Evolutionary conservation across 2,329 filamentous ascomycete genomes (phyloP).

Genomic region (Hypomyces rosellus): DNA sequence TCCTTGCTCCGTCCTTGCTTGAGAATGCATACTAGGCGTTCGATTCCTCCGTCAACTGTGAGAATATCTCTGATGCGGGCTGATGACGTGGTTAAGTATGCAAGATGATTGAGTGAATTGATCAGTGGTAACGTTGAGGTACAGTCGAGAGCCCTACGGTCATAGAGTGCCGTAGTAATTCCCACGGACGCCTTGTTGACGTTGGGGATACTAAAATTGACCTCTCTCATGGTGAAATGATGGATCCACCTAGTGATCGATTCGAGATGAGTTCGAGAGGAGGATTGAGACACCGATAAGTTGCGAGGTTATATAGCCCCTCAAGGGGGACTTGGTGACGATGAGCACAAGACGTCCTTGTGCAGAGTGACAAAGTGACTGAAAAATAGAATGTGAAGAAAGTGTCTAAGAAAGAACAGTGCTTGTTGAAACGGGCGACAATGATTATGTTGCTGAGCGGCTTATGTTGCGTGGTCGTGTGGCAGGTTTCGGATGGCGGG

Average conservation of each 20-base stretch:
- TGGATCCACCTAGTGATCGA: constrained; percentile 7
- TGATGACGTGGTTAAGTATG: constrained; percentile 95
- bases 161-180: constrained; percentile 97
- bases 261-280: not conserved
- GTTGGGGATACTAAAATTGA: constrained; percentile 98
- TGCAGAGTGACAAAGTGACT: not conserved
- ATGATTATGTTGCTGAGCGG: constrained; percentile 1
- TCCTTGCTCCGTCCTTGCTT: constrained; percentile 96
- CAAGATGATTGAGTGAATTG: constrained; percentile 97
- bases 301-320: not conserved
- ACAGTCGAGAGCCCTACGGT: constrained; percentile 94
- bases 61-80: constrained; percentile 96
- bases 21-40: constrained; percentile 91
- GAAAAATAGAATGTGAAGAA: not conserved
- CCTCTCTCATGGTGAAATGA: constrained; percentile 80
- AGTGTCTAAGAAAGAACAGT: not conserved
- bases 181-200: constrained; percentile 99
- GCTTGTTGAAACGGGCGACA: not conserved
- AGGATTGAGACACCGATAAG: not conserved
- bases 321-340: not conserved
- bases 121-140: constrained; percentile 96
- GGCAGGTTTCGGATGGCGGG: constrained; percentile 4
- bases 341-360: not conserved
- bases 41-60: constrained; percentile 96
- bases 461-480: not conserved